Conservation (phyloP, 306 rosid genomes). For the Pterocarpus santalinus region DNA sequence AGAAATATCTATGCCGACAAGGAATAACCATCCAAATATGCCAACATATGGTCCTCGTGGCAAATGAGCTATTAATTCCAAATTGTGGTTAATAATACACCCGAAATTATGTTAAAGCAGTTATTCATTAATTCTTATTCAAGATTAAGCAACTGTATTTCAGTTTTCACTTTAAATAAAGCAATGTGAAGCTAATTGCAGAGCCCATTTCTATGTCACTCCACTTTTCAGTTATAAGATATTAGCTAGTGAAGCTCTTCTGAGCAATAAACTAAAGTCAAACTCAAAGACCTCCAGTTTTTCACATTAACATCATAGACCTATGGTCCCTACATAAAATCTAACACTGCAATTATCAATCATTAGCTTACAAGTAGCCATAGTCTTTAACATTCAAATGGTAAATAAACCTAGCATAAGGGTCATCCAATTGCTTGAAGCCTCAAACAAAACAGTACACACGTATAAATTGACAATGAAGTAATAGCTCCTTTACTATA, state of each 20-base stretch:
- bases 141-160: not conserved
- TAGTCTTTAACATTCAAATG: not conserved
- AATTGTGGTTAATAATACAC: constrained; percentile 4
- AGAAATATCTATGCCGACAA: not conserved
- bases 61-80: not conserved
- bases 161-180: not conserved
- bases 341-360: not conserved
- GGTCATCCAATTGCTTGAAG: not conserved
- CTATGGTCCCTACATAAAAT: not conserved
- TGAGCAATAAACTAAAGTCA: not conserved
- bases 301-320: constrained; percentile 1
- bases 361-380: not conserved
- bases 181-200: not conserved
- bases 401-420: not conserved
- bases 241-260: constrained; percentile 7
- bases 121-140: constrained; percentile 23
- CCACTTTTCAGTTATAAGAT: not conserved
- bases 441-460: not conserved
- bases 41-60: not conserved
- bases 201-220: not conserved
- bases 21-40: constrained; percentile 23
- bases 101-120: not conserved
- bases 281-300: not conserved
- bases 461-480: not conserved
- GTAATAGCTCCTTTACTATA: not conserved